Conservation (phyloP, 352 stramenopile genomes). For the Pythium monospermum region DNA sequence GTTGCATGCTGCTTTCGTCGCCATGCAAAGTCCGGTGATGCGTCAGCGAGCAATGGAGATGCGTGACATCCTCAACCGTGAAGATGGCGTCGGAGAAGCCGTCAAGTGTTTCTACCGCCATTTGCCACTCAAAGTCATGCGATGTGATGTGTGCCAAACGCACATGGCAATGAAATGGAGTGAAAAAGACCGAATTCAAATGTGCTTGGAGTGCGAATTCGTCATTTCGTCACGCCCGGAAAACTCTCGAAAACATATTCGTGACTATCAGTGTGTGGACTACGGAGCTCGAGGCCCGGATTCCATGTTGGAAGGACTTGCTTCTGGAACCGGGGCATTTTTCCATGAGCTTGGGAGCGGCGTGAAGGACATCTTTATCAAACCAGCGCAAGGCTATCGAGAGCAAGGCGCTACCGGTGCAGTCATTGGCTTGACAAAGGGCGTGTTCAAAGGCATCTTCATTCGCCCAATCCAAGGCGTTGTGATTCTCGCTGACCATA, state of each 20-base stretch:
- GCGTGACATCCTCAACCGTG: conserved; percentile 53
- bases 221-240: conserved; percentile 39
- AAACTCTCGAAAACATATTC: conserved; percentile 39
- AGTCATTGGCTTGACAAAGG: conserved; percentile 54
- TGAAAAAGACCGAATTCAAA: conserved; percentile 38
- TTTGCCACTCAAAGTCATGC: conserved; percentile 85
- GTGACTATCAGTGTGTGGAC: conserved; percentile 60
- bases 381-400: conserved; percentile 49
- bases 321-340: conserved; percentile 49
- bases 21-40: conserved; percentile 50
- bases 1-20: conserved; percentile 76
- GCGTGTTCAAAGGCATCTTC: conserved; percentile 36
- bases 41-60: conserved; percentile 42
- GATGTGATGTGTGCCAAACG: conserved; percentile 56
- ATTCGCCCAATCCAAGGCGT: conserved; percentile 52
- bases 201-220: conserved; percentile 57
- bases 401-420: conserved; percentile 57
- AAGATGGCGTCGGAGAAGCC: conserved; percentile 86
- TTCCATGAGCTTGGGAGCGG: conserved; percentile 57
- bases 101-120: conserved; percentile 82
- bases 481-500: conserved; percentile 56
- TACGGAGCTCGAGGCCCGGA: conserved; percentile 55
- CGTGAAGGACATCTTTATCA: conserved; percentile 60
- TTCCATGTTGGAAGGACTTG: conserved; percentile 43
- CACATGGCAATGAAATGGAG: conserved; percentile 54